Evolutionary conservation across 2,329 filamentous ascomycete species (phyloP).

Genomic region (Ramularia collo-cygni): DNA sequence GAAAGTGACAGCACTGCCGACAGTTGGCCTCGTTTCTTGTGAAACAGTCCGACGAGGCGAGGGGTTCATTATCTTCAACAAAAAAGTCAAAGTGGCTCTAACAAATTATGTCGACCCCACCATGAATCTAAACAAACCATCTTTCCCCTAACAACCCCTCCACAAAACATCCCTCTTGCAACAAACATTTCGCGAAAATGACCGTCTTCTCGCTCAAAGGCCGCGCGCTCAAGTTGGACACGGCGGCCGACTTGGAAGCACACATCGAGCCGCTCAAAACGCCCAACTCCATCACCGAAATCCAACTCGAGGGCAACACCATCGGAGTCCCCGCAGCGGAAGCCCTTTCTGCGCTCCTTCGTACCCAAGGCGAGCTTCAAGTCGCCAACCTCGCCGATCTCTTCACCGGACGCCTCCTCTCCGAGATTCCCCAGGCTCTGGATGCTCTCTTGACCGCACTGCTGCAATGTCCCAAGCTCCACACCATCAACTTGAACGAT

Average conservation of each 20-base stretch:
- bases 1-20: no score
- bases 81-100: no score
- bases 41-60: no score
- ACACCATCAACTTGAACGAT: conserved; percentile 92
- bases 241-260: conserved; percentile 74
- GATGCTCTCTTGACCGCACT: conserved; percentile 78
- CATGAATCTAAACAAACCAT: no score
- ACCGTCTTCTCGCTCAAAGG: conserved; percentile 87
- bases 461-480: conserved; percentile 75
- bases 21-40: no score
- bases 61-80: no score
- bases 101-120: no score
- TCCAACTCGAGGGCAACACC: conserved; percentile 84
- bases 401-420: conserved; percentile 88
- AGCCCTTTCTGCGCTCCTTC: conserved; percentile 73
- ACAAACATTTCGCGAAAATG: conserved; percentile 42
- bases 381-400: conserved; percentile 91
- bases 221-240: conserved; percentile 87
- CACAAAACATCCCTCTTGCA: not conserved
- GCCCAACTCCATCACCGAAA: conserved; percentile 71
- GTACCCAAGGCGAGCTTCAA: conserved; percentile 61
- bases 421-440: conserved; percentile 87
- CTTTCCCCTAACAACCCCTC: not conserved
- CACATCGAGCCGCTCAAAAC: conserved; percentile 70
- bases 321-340: conserved; percentile 83